Percentiles rank a stretch among this genome's conserved stretches.
phyloP scores from a whole-genome alignment of 2,329 filamentous ascomycete species.

The Diaporthe citriasiana region DNA sequence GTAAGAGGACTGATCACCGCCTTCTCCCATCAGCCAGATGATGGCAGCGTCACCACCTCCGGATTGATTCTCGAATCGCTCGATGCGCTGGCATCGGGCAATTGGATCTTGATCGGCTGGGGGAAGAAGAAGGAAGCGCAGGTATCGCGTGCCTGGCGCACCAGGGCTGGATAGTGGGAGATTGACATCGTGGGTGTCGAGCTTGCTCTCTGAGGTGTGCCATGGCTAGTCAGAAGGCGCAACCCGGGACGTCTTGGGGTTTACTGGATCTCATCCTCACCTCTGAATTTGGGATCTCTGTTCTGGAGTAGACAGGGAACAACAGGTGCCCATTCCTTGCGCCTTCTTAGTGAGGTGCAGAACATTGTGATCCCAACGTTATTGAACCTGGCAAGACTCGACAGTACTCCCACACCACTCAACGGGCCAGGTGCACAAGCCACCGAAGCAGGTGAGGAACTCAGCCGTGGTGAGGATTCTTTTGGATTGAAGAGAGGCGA shows the following conservation, averaged over 20 bases:
- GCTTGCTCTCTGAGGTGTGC: constrained; percentile 53
- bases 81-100: constrained; percentile 51
- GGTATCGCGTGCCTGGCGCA: constrained; percentile 44
- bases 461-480: background rate
- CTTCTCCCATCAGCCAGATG: constrained; percentile 59
- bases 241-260: background rate
- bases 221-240: constrained; percentile 23
- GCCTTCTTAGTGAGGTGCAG: constrained; percentile 56
- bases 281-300: constrained; percentile 46
- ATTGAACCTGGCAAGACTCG: background rate
- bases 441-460: background rate
- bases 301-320: constrained; percentile 49
- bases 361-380: constrained; percentile 49
- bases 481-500: constrained; percentile 35
- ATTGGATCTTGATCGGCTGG: constrained; percentile 53
- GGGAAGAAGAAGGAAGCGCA: constrained; percentile 59
- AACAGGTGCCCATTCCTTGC: constrained; percentile 53
- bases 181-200: constrained; percentile 62
- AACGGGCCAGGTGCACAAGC: background rate
- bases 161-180: constrained; percentile 51
- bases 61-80: constrained; percentile 58
- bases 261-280: constrained; percentile 12
- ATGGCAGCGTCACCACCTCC: constrained; percentile 57
- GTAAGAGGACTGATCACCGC: constrained; percentile 52
- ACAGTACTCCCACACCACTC: background rate